Base-by-base conservation (phyloP, 164 flowering plant species). In the Stephania yunnanensis region DNA sequence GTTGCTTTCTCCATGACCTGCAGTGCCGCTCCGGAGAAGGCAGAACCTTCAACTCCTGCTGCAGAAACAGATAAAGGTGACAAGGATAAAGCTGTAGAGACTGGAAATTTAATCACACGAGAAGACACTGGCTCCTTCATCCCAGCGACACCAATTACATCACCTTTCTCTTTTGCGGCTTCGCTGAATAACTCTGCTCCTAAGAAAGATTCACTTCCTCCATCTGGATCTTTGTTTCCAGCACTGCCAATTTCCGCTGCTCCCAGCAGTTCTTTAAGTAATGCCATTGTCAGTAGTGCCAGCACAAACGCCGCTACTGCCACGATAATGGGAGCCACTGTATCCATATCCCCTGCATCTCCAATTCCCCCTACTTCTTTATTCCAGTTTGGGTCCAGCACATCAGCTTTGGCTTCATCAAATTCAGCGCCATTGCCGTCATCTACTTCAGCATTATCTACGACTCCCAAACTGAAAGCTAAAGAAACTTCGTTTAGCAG, bases 161-260 rank as follows among this genome's bases (percentile, higher is more conserved):
- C 83, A 22, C 45, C 78, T 12, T 82, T 81, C 74, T 78, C 86
- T n/a, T 78, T 82, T 83, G 86, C 84, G 42, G 17, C 67, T 2
- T 63, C 82, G 36, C n/a, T 82, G 66, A 79, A 46, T 58, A 78
- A 73, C 81, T 76, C 84, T 44, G 78, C 61, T 69, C 67, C 69
- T 22, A 79, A 64, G 70, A 87, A 85, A 78, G 92, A 89, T 8
- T 80, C 85, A 63, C 70, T 73, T 77, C 46, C 81, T 61, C 20
- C 66, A 8, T 15, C 66, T 61, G n/a, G 25, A 61, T n/a, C 66
- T 61, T 25, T 61, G 66, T 6, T 61, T 75, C 48, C 88, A 53
- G 78, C 75, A 46, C 61, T 85, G 77, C 63, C 83, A 30, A 30
- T 77, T 22, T n/a, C 29, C 29, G 20, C 79, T 29, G 4, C 75